These are phyloP conservation scores for Cyclotella kingstonii DNA, from an alignment of 108 stramenopile genomes.

Conservation along the genomic window DNA sequence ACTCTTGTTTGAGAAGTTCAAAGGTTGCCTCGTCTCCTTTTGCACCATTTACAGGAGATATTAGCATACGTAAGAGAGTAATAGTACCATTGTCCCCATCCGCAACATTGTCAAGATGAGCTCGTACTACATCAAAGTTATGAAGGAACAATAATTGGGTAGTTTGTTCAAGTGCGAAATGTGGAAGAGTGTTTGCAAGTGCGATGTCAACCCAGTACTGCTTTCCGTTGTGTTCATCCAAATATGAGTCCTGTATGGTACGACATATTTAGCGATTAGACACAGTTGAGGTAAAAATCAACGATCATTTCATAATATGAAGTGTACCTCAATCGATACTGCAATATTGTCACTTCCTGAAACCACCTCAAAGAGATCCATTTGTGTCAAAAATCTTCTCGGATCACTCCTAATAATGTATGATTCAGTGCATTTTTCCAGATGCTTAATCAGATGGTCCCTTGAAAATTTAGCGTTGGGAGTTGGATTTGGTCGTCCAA, in stretches of 20 bases:
- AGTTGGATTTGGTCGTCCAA: slow-evolving; percentile 41
- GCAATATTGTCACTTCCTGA: slow-evolving; percentile 86
- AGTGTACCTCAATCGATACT: slow-evolving; percentile 71
- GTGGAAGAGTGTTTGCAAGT: slow-evolving; percentile 86
- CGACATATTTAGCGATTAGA: slow-evolving; percentile 22
- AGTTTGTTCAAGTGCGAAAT: slow-evolving; percentile 83
- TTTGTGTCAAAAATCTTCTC: slow-evolving; percentile 78
- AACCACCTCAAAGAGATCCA: slow-evolving; percentile 77
- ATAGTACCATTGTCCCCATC: slow-evolving; percentile 93
- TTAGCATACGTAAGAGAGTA: slow-evolving; percentile 85
- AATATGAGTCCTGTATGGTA: slow-evolving; percentile 33
- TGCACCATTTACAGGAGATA: slow-evolving; percentile 46
- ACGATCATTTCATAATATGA: too few relatives aligned
- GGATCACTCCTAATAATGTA: slow-evolving; percentile 67
- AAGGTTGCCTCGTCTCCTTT: slow-evolving; percentile 48
- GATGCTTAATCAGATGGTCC: slow-evolving; percentile 65
- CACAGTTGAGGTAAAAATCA: slow-evolving; percentile 8
- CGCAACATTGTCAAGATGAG: slow-evolving; percentile 86
- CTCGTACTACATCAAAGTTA: slow-evolving; percentile 85
- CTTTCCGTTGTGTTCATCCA: slow-evolving; percentile 46
- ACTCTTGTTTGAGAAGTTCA: slow-evolving; percentile 59
- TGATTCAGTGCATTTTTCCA: slow-evolving; percentile 72
- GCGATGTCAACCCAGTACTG: slow-evolving; percentile 92
- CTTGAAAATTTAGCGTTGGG: slow-evolving; percentile 48
- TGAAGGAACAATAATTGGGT: slow-evolving; percentile 79